Evolutionary conservation across 345 rosid species (phyloP), one percentile per base, ranked within the genome.

Genomic region (Brassica napus): DNA sequence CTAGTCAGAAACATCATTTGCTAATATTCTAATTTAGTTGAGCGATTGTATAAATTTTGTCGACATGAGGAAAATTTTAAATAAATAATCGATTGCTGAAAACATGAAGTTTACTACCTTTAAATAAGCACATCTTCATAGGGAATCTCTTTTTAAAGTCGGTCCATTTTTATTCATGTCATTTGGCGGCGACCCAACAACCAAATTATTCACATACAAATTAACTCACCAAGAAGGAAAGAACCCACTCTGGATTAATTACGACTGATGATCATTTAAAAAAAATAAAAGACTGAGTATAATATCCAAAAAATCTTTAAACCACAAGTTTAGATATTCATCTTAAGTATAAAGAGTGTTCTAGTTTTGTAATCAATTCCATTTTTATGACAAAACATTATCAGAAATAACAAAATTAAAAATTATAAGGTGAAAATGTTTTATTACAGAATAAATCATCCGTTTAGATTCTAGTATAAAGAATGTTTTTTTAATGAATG

Each of bases 121-220:
- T 74, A 4, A 14, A n/a, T 47, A 35, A n/a, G 74, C 71, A 79
- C 47, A 79, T 61, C 34, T 68, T 73, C 74, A 62, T 61, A 34
- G 57, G 68, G 78, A 66, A 73, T 74, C 65, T 73, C 78, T 68
- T 79, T 79, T 73, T 15, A 72, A 59, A 61, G 71, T 61, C 78
- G 71, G 58, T 73, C 64, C 47, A 49, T 61, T 60, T 35, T 49
- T 5, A 65, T 69, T 69, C 57, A 61, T 74, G 71, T 49, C 52
- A 79, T 74, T 62, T 80, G 79, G 79, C 75, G 76, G 79, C 76
- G 18, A 69, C 59, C 61, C 63, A 74, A 74, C 71, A 74, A 69
- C 71, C 66, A 62, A 65, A 79, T 68, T 68, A 35, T 49, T 21
- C 12, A 59, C 26, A 61, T 34, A 68, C 34, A 68, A 74, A 79